Evolutionary conservation across 257 asterid species (phyloP), one percentile per base, ranked within the genome.

Genomic region (Nicotiana paniculata): DNA sequence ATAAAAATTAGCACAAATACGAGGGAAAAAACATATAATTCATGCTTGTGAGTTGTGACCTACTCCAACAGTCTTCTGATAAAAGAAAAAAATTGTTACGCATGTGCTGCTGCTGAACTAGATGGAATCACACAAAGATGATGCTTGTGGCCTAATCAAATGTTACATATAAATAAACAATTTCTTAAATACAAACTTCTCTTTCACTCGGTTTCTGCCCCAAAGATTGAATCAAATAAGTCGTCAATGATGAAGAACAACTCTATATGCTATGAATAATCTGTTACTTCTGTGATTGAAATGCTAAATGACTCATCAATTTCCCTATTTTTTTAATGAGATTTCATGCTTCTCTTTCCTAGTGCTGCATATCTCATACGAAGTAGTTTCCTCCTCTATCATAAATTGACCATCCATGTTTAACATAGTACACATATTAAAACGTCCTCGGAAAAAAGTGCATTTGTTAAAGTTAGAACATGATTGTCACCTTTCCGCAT

Each of bases 301-400:
- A 46, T 46, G 78, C 78, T 5, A 72, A 72, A 72, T 69, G 77
- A 69, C 21, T 46, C 77, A 21, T 55, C 77, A 18, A 6, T 58
- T 58, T 58, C 26, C 9, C 28, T 43, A 11, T 21, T 55, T n/a
- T 39, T 24, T 43, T 43, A 70, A 43, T 3, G 58, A 43, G 58
- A 70, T 70, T 70, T 5, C 77, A n/a, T 5, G 77, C 58, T 43
- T 70, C 77, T 70, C 77, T 70, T 37, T n/a, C 78, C 78, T 5
- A 24, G 21, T 21, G 59, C 11, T 13, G 13, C 26, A 4, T 13
- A 6, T 21, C 78, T 21, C 12, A 46, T 21, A 24, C 18, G 3
- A 35, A 5, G 59, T 72, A 46, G 61, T 24, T 46, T 72, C 78
- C 46, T 57, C 35, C 77, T 70, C 78, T 39, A 46, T 6, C 78